These are phyloP conservation scores for Colletotrichum musae DNA, from an alignment of 2,329 filamentous ascomycete species.

Conservation along the genomic window DNA sequence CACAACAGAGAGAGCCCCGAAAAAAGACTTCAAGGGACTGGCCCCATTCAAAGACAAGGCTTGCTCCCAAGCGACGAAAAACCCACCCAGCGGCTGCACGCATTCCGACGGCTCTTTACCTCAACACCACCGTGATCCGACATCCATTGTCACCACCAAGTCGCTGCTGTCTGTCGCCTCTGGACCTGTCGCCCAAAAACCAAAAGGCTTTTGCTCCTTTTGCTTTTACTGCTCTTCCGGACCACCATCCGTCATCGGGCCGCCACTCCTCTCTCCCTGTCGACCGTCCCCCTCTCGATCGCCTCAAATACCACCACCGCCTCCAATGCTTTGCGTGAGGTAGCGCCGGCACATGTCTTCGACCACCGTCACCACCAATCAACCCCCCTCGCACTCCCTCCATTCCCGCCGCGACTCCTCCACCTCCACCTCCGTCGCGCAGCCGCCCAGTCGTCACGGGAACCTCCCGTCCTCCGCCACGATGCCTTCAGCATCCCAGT, in stretches of 20 bases:
- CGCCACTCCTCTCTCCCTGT: slow-evolving; percentile 5
- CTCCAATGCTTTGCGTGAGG: slow-evolving; percentile 27
- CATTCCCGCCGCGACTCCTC: slow-evolving; percentile 35
- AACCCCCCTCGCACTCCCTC: slow-evolving; percentile 30
- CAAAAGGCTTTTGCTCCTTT: not conserved
- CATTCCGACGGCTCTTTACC: slow-evolving; percentile 6
- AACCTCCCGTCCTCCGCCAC: slow-evolving; percentile 25
- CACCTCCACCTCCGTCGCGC: slow-evolving; percentile 30
- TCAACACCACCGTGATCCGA: too few relatives aligned
- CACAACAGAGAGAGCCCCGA: not conserved
- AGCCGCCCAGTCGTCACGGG: not conserved
- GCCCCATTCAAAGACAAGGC: slow-evolving; percentile 1
- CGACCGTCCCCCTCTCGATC: slow-evolving; percentile 10
- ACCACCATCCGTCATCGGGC: not conserved
- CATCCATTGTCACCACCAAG: too few relatives aligned
- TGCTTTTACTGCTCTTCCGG: not conserved
- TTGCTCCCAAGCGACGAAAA: too few relatives aligned
- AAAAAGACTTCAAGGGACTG: not conserved
- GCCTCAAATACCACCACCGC: slow-evolving; percentile 18
- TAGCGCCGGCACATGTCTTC: slow-evolving; percentile 41
- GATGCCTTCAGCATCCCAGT: slow-evolving; percentile 63
- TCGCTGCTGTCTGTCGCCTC: not conserved
- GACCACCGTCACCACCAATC: slow-evolving; percentile 30
- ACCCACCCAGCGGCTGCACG: slow-evolving; percentile 20
- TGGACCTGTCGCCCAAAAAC: not conserved